Evolutionary conservation across 2,329 filamentous ascomycete species (phyloP).

Genomic region (Aureobasidium sp.): DNA sequence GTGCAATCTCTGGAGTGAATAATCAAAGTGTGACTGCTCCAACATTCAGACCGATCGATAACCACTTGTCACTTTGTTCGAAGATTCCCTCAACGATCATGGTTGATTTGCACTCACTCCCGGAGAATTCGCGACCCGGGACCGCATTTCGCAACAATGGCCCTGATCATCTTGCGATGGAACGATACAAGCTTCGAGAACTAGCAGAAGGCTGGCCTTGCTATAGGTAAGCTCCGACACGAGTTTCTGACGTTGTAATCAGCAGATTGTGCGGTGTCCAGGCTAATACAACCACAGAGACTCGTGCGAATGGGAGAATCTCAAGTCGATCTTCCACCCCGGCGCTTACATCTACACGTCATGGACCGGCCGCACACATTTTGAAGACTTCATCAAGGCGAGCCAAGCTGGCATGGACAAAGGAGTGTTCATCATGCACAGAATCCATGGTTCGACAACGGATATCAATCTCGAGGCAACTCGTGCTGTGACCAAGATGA

Average conservation of each 20-base stretch:
- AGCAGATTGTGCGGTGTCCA: too few species aligned
- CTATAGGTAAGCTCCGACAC: slow-evolving; percentile 31
- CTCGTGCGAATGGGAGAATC: slow-evolving; percentile 47
- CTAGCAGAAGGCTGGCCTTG: slow-evolving; percentile 45
- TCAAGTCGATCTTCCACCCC: slow-evolving; percentile 44
- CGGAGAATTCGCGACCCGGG: slow-evolving; percentile 13
- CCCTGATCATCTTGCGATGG: slow-evolving; percentile 36
- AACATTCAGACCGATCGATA: too few species aligned
- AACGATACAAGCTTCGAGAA: slow-evolving; percentile 42
- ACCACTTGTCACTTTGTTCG: too few species aligned
- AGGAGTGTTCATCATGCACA: slow-evolving; percentile 40
- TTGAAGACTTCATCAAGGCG: slow-evolving; percentile 35
- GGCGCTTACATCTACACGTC: slow-evolving; percentile 45
- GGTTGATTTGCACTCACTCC: slow-evolving; percentile 15
- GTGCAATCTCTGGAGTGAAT: too few species aligned
- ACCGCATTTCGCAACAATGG: slow-evolving; percentile 43
- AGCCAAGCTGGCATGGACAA: slow-evolving; percentile 37
- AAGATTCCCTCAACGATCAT: background rate
- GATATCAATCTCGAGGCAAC: slow-evolving; percentile 35
- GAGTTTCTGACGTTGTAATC: too few species aligned
- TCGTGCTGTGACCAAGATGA: slow-evolving; percentile 44
- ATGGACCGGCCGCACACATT: slow-evolving; percentile 41
- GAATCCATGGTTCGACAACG: slow-evolving; percentile 36
- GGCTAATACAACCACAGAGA: slow-evolving; percentile 24
- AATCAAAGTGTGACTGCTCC: too few species aligned